Base-by-base conservation (phyloP, 169 alveolate genomes). In the Plasmodium gaboni region DNA sequence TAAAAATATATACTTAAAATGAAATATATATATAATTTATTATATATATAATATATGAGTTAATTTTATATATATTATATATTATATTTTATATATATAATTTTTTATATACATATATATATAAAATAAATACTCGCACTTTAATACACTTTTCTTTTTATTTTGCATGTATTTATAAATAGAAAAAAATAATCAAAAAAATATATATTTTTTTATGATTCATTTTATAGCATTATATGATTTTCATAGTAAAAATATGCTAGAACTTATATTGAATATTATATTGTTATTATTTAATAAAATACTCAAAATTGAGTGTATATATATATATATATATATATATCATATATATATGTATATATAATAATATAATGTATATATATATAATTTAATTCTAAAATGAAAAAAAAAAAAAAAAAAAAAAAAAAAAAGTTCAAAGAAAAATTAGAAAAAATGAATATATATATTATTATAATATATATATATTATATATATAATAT, bases 141-240 rank as follows among this genome's bases (percentile, higher is more conserved):
- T 68, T 17, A 13, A 68, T 46, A 68, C 74, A 68, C 74, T 28
- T 64, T 59, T 59, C 22, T 59, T 59, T 59, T 59, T 59, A n/a
- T 59, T 72, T 59, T 72, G 65, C 71, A 55, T 59, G 85, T 61
- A 60, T 71, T 71, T 13, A 38, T 22, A 57, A 71, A 71, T 10
- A 71, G 48, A 68, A 44, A 44, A 68, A 68, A 68, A 42, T n/a
- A 22, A 6, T 3, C 42, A 46, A 2, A n/a, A 28, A 15, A 28
- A 26, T 28, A 24, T 64, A 12, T 32, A 64, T 64, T 26, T 26
- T 63, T 6, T 59, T 17, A n/a, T 59, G 42, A 60, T 60, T 51
- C 60, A 51, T 15, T 13, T 64, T 64, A 32, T 26, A 64, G 73
- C 73, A 28, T 32, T 8, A 28, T 64, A 28, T 28, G 38, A 28